Evolutionary conservation across 805 yeast species (phyloP), one percentile per base, ranked within the genome.

Genomic region (Suhomyces faveliae): DNA sequence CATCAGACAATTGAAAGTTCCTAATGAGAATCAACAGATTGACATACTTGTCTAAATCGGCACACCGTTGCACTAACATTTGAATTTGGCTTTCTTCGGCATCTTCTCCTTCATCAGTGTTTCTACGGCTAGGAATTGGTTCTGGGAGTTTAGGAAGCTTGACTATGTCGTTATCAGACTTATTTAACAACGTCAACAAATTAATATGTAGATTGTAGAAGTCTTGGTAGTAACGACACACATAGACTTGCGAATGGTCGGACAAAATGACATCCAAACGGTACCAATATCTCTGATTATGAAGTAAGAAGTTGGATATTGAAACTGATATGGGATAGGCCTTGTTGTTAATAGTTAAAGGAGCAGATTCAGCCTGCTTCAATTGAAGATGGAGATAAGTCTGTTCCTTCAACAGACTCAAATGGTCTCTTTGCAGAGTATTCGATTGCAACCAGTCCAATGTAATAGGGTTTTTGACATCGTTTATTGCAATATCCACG

Each of bases 151-250:
- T 59, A 17, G 82, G 81, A 12, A 77, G 48, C 22, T 46, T 56
- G 12, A 47, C 23, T 13, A 47, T 33, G 12, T 44, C 45, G 11
- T 49, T 35, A 12, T 25, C 39, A 4, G 45, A 63, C 33, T 27
- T 51, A 47, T 29, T 60, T 61, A 50, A 33, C 29, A 50, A 27
- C 20, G 54, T 58, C 20, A 67, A 54, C 20, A 74, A 53, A 15
- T 63, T 44, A 15, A 69, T 60, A 48, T 77, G 81, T 19, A 78
- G 57, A 44, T 73, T 71, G 57, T 76, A 74, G 46, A 79, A 77
- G 52, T 78, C 83, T 56, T 75, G 78, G 53, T 77, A 79, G 57
- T 72, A 78, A 13, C 81, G 65, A 51, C 79, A 72, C 17, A 78
- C 58, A 43, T 69, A 68, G 47, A 71, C 64, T 38, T 66, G 69